Evolutionary conservation across 1,284 basidiomycete species (phyloP).

Genomic region (Irpex sp.): DNA sequence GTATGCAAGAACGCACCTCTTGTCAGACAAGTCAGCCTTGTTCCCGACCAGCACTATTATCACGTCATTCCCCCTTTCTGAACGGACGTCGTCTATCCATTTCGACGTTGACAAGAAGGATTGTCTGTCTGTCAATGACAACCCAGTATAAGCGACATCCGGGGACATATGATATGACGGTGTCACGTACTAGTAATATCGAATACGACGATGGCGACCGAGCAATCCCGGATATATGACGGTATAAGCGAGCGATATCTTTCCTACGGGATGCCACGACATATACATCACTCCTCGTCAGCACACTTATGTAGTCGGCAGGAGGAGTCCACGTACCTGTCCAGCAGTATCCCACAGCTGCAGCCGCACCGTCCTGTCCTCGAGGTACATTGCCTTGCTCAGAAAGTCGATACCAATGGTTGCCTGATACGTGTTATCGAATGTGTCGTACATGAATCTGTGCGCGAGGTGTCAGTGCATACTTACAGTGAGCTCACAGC

Average conservation of each 20-base stretch:
- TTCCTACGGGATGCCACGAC: conserved; percentile 53
- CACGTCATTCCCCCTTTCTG: conserved; percentile 96
- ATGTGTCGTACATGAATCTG: conserved; percentile 99
- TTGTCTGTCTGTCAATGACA: conserved; percentile 67
- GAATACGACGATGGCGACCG: conserved; percentile 97
- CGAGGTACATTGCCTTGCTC: conserved; percentile 99
- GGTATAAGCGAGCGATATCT: conserved; percentile 98
- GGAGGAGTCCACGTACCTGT: conserved; percentile 54
- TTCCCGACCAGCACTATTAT: conserved; percentile 99
- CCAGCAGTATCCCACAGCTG: conserved; percentile 99
- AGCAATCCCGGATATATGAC: conserved; percentile 98
- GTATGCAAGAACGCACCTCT: conserved; percentile 56
- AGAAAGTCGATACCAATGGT: conserved; percentile 99
- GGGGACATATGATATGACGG: neutral
- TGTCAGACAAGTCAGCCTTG: conserved; percentile 96
- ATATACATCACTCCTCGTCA: neutral
- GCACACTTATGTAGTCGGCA: neutral
- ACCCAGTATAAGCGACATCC: neutral
- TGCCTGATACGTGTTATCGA: conserved; percentile 99
- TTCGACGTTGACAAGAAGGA: conserved; percentile 97
- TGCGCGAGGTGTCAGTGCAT: neutral
- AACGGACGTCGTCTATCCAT: conserved; percentile 99
- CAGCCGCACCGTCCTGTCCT: conserved; percentile 95
- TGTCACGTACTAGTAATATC: conserved; percentile 90
- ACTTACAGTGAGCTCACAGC: neutral